Evolutionary conservation across 1,284 basidiomycete species (phyloP).

Genomic region (Caloboletus inedulis): DNA sequence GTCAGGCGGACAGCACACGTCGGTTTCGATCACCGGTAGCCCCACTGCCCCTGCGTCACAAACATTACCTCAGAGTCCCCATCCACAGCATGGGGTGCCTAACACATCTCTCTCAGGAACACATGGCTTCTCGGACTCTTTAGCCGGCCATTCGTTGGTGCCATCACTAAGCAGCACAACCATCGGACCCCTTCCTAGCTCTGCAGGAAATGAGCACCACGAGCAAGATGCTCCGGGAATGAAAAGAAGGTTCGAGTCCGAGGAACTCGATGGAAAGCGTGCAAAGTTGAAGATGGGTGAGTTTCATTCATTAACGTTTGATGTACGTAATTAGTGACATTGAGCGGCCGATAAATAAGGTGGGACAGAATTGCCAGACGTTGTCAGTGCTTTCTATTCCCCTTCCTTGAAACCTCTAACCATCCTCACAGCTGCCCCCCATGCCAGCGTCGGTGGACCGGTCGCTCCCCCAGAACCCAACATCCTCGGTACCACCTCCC

Average conservation of each 20-base stretch:
- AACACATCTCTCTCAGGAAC: constrained; percentile 26
- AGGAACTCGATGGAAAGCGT: constrained; percentile 64
- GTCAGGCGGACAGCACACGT: constrained; percentile 17
- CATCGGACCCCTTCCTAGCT: constrained; percentile 8
- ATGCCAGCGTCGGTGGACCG: constrained; percentile 24
- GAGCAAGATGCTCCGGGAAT: constrained; percentile 52
- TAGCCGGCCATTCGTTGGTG: constrained; percentile 22
- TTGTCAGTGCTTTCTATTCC: constrained; percentile 22
- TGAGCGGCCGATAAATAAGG: constrained; percentile 25
- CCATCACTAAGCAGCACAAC: constrained; percentile 13
- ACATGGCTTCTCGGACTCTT: constrained; percentile 27
- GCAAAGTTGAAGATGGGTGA: constrained; percentile 66
- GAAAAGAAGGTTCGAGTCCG: constrained; percentile 68
- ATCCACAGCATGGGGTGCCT: constrained; percentile 34
- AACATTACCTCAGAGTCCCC: constrained; percentile 39
- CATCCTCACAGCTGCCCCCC: constrained; percentile 17
- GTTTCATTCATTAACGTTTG: constrained; percentile 15
- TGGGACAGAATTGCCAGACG: constrained; percentile 45
- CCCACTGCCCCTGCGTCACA: constrained; percentile 36
- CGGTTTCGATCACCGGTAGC: constrained; percentile 21
- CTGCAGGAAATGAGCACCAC: constrained; percentile 18
- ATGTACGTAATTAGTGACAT: constrained; percentile 31
- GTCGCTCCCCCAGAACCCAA: constrained; percentile 15
- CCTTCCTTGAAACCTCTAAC: constrained; percentile 17
- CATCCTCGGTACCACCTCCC: constrained; percentile 13